A percentile compares a stretch with the other conserved stretches of the same genome.
Evolutionary conservation across 306 rosid genomes (phyloP).

Genomic region (Comarum palustre): DNA sequence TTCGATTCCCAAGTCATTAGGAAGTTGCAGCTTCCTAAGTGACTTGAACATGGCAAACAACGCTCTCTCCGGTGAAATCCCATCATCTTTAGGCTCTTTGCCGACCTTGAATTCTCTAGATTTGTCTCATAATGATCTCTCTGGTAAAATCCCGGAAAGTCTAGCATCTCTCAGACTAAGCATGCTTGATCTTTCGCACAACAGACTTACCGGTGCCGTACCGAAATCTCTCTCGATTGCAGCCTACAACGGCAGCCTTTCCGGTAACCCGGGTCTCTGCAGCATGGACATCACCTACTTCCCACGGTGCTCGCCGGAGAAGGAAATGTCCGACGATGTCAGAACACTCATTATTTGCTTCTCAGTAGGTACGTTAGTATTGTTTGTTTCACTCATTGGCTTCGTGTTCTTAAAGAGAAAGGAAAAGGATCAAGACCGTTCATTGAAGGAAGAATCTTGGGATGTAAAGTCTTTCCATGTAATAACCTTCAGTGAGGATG

Average conservation of each 20-base stretch:
- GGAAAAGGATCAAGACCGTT: slow-evolving; percentile 40
- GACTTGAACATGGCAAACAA: slow-evolving; percentile 56
- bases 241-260: slow-evolving; percentile 83
- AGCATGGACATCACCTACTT: slow-evolving; percentile 36
- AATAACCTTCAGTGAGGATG: slow-evolving; percentile 65
- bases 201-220: slow-evolving; percentile 51
- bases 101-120: slow-evolving; percentile 57
- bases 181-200: slow-evolving; percentile 64
- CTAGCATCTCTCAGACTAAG: slow-evolving; percentile 55
- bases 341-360: slow-evolving; percentile 54
- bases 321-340: slow-evolving; percentile 41
- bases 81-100: slow-evolving; percentile 60
- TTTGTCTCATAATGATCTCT: slow-evolving; percentile 53
- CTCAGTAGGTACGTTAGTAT: slow-evolving; percentile 27
- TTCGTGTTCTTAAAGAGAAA: slow-evolving; percentile 37
- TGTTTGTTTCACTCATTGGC: slow-evolving; percentile 31
- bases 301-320: slow-evolving; percentile 40
- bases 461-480: slow-evolving; percentile 84
- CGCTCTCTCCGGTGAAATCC: slow-evolving; percentile 50
- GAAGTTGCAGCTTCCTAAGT: slow-evolving; percentile 45
- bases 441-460: slow-evolving; percentile 81
- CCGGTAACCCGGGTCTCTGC: slow-evolving; percentile 67
- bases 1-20: slow-evolving; percentile 57
- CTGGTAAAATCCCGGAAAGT: slow-evolving; percentile 64
- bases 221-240: slow-evolving; percentile 52